A percentile compares a stretch with the other conserved stretches of the same genome.
Conservation (phyloP, 1,284 basidiomycete species). For the Tilletiopsis washingtonensis region DNA sequence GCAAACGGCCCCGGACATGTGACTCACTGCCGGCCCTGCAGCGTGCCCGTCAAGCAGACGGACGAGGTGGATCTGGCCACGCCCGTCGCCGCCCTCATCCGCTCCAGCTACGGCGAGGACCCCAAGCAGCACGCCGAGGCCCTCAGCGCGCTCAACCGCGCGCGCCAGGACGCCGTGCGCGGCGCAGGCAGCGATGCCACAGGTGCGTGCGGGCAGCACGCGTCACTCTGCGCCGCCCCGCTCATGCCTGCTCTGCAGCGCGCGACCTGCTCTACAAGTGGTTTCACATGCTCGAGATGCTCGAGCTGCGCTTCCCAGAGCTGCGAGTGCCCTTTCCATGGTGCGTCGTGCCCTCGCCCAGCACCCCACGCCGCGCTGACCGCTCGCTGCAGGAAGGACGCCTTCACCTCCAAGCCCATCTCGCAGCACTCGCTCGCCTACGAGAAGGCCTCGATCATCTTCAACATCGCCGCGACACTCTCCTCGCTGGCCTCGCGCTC, state of each 20-base stretch:
- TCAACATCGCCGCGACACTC: constrained; percentile 90
- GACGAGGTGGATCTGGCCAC: constrained; percentile 75
- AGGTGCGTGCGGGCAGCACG: constrained; percentile 8
- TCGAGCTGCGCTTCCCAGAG: constrained; percentile 93
- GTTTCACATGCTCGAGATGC: constrained; percentile 95
- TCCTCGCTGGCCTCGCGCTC: constrained; percentile 77
- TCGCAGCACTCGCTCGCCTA: constrained; percentile 94
- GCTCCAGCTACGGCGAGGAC: constrained; percentile 85
- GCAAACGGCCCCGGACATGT: neutral
- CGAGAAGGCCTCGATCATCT: constrained; percentile 95
- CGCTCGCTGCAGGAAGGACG: constrained; percentile 62
- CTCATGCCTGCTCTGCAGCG: constrained; percentile 51
- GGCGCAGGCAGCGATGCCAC: constrained; percentile 70
- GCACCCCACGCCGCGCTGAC: neutral
- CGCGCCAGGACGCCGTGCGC: constrained; percentile 86
- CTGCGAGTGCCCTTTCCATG: constrained; percentile 91
- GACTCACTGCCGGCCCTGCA: constrained; percentile 50
- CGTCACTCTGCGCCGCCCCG: constrained; percentile 1
- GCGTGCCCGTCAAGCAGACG: constrained; percentile 55
- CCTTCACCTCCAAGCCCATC: constrained; percentile 81
- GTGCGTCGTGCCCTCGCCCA: constrained; percentile 40
- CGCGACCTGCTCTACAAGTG: constrained; percentile 96
- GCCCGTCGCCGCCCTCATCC: constrained; percentile 76
- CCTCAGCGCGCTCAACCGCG: constrained; percentile 73
- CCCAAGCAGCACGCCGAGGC: constrained; percentile 80